phyloP scores from a whole-genome alignment of 148 eudicot species.

The Vaccinium macrocarpon region DNA sequence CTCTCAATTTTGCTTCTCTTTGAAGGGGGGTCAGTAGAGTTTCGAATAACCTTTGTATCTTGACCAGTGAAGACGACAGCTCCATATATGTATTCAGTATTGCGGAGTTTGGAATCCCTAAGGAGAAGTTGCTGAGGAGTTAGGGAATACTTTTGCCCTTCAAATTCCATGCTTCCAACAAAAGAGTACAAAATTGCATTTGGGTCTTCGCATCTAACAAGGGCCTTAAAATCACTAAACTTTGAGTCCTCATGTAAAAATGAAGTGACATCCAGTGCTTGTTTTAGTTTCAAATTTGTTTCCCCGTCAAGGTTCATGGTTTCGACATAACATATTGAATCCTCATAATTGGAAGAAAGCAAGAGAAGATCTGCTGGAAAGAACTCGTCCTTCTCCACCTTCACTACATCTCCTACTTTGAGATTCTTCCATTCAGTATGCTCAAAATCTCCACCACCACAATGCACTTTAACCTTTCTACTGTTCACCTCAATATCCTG shows the following conservation, averaged over 20 bases:
- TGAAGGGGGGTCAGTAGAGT: slow-evolving; percentile 84
- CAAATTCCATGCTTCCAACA: slow-evolving; percentile 75
- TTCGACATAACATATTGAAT: slow-evolving; percentile 84
- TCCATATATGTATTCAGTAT: slow-evolving; percentile 75
- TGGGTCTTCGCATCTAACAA: slow-evolving; percentile 85
- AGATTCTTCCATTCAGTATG: slow-evolving; percentile 62
- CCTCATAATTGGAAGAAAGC: slow-evolving; percentile 87
- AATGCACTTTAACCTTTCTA: slow-evolving; percentile 64
- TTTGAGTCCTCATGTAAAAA: slow-evolving; percentile 51
- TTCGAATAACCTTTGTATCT: slow-evolving; percentile 91
- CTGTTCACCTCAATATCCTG: slow-evolving; percentile 85
- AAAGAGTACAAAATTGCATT: slow-evolving; percentile 78
- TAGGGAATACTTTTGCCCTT: slow-evolving; percentile 65
- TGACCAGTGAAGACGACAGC: slow-evolving; percentile 81
- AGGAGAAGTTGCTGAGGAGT: slow-evolving; percentile 79
- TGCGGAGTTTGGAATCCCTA: slow-evolving; percentile 31
- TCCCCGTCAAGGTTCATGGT: slow-evolving; percentile 98
- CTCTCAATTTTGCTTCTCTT: slow-evolving; percentile 28
- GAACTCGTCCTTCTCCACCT: slow-evolving; percentile 79
- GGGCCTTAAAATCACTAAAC: slow-evolving; percentile 48
- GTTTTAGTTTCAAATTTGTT: slow-evolving; percentile 87
- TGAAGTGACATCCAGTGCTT: slow-evolving; percentile 65
- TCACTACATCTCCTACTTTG: slow-evolving; percentile 79
- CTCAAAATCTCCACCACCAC: slow-evolving; percentile 53
- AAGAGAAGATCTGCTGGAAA: slow-evolving; percentile 88